Conservation (phyloP, 306 rosid genomes). For the Quercus engelmannii region DNA sequence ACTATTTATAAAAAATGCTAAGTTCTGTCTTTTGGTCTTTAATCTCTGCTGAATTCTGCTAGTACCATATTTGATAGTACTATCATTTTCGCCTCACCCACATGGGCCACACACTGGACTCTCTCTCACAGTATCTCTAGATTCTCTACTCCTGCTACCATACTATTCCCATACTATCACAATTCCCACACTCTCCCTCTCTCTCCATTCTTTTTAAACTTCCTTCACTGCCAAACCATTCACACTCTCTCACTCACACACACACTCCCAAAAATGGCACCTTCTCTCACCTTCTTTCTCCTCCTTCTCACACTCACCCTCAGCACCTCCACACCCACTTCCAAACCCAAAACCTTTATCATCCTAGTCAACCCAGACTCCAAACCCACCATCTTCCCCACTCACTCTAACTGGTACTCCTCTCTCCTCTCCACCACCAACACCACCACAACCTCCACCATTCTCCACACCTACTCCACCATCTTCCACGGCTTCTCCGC, state of each 20-base stretch:
- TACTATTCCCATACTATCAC: too few relatives aligned
- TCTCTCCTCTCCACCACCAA: conserved; percentile 65
- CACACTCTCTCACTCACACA: not conserved
- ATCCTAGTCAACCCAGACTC: conserved; percentile 57
- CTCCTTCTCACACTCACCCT: not conserved
- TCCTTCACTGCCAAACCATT: not conserved
- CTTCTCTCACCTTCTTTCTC: conserved; percentile 10
- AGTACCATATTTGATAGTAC: too few relatives aligned
- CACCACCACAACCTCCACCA: not conserved
- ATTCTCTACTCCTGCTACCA: too few relatives aligned
- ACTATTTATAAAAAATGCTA: too few relatives aligned
- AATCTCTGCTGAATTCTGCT: too few relatives aligned
- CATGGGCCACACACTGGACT: too few relatives aligned
- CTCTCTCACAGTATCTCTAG: too few relatives aligned
- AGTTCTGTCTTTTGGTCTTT: too few relatives aligned
- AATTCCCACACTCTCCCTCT: not conserved
- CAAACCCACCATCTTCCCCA: conserved; percentile 78
- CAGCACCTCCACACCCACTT: conserved; percentile 9
- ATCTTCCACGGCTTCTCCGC: conserved; percentile 82
- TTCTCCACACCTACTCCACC: conserved; percentile 67
- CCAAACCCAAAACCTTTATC: conserved; percentile 54
- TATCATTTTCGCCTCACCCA: too few relatives aligned
- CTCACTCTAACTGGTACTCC: conserved; percentile 71
- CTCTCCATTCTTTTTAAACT: conserved; percentile 25
- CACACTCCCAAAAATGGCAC: conserved; percentile 30